Conservation (phyloP, 2,329 filamentous ascomycete genomes). For the Sporothrix euskadiensis region DNA sequence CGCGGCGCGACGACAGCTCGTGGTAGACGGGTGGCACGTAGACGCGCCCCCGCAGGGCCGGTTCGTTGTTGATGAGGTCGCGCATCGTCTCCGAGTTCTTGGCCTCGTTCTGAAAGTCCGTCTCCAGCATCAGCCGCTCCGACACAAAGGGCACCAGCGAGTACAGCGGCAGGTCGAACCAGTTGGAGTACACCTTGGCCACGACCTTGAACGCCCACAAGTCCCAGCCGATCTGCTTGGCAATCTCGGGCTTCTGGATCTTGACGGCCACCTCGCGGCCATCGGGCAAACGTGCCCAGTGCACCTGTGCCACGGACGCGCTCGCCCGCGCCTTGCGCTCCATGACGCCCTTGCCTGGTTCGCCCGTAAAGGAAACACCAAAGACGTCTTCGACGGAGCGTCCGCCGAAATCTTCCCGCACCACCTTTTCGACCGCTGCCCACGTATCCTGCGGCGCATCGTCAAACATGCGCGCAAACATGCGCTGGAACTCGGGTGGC, state of each 20-base stretch:
- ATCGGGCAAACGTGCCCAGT: constrained; percentile 85
- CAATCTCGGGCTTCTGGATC: constrained; percentile 94
- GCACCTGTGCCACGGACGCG: constrained; percentile 94
- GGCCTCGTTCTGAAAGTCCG: constrained; percentile 91
- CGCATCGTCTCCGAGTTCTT: constrained; percentile 85
- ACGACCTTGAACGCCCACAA: constrained; percentile 94
- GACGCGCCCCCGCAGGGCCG: constrained; percentile 73
- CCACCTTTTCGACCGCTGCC: constrained; percentile 80
- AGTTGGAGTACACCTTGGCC: constrained; percentile 76
- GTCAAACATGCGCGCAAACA: constrained; percentile 97
- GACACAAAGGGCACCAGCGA: constrained; percentile 88
- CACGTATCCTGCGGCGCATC: constrained; percentile 93
- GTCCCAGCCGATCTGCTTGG: constrained; percentile 88
- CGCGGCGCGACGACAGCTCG: constrained; percentile 76
- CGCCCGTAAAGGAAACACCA: constrained; percentile 76
- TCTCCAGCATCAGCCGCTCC: constrained; percentile 88
- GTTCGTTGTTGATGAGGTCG: constrained; percentile 70
- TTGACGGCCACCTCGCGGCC: constrained; percentile 93
- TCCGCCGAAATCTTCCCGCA: constrained; percentile 84
- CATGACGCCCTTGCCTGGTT: constrained; percentile 59
- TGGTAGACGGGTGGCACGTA: constrained; percentile 85
- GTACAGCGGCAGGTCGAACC: constrained; percentile 92
- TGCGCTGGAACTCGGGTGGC: constrained; percentile 90
- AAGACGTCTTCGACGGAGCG: constrained; percentile 87
- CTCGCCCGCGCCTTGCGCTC: constrained; percentile 66